These are phyloP conservation scores for Chlorella sp. DNA, from an alignment of 139 green algal species.

Conservation along the genomic window DNA sequence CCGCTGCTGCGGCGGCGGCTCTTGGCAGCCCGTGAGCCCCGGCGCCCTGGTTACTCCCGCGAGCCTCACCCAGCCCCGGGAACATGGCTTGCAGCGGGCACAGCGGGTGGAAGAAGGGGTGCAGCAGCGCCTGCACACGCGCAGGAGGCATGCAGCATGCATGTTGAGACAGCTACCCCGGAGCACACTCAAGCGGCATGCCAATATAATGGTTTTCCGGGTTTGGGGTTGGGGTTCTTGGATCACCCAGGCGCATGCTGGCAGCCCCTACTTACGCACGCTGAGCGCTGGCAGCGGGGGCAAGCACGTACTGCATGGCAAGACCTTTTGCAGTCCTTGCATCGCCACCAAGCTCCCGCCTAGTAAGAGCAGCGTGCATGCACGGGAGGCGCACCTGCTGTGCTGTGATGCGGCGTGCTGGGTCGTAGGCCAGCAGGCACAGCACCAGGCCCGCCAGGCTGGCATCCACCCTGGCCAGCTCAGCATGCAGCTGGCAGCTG, in stretches of 20 bases:
- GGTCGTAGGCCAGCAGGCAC: slow-evolving; percentile 50
- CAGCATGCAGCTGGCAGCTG: slow-evolving; percentile 17
- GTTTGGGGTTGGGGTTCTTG: background rate
- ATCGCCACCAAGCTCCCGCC: too few relatives aligned
- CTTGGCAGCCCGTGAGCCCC: background rate
- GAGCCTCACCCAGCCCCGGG: background rate
- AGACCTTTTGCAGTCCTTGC: too few relatives aligned
- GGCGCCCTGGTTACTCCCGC: background rate
- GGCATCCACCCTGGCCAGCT: slow-evolving; percentile 43
- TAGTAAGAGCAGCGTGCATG: background rate
- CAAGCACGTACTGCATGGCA: background rate
- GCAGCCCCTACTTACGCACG: background rate
- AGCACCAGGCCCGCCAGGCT: slow-evolving; percentile 43
- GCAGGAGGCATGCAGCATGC: background rate
- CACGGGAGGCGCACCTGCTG: background rate
- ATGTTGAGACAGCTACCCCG: background rate
- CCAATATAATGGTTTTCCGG: too few relatives aligned
- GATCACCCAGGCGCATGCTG: background rate
- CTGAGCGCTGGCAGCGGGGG: background rate
- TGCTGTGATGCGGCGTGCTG: slow-evolving; percentile 33
- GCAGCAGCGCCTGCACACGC: slow-evolving; percentile 41
- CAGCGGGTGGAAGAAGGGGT: slow-evolving; percentile 48
- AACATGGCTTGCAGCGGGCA: slow-evolving; percentile 26
- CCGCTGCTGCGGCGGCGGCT: background rate
- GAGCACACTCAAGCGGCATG: background rate